These are phyloP conservation scores for Jaapia argillacea DNA, from an alignment of 768 basidiomycete species.

Conservation along the genomic window DNA sequence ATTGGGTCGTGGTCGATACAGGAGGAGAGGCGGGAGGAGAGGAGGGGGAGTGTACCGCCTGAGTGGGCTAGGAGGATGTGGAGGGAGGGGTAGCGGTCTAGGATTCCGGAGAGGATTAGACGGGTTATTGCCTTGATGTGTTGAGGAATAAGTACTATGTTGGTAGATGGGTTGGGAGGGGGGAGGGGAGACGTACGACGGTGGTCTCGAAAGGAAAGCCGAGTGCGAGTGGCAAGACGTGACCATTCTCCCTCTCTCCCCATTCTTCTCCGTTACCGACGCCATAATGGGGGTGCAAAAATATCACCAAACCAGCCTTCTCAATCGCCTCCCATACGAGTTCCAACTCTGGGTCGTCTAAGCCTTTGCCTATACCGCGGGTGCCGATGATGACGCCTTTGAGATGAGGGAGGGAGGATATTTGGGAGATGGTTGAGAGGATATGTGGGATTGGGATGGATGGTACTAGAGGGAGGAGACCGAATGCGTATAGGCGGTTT, in stretches of 20 bases:
- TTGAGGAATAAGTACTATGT: background rate
- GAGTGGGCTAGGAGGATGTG: conserved; percentile 80
- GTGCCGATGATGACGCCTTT: conserved; percentile 79
- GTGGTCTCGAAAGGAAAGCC: conserved; percentile 92
- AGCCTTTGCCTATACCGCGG: conserved; percentile 62
- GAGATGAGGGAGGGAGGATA: conserved; percentile 54
- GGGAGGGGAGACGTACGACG: conserved; percentile 40
- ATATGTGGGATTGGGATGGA: conserved; percentile 44
- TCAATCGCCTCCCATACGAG: conserved; percentile 78
- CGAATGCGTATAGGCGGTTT: conserved; percentile 75
- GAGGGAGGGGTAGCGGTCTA: conserved; percentile 71
- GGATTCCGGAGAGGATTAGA: conserved; percentile 69
- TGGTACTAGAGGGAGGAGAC: conserved; percentile 74
- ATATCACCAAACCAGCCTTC: conserved; percentile 59
- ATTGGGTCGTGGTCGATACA: conserved; percentile 82
- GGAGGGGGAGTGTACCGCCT: conserved; percentile 73
- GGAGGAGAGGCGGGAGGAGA: conserved; percentile 77
- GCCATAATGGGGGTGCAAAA: conserved; percentile 84
- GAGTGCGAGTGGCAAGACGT: conserved; percentile 77
- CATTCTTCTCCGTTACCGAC: conserved; percentile 56
- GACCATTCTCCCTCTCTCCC: conserved; percentile 73
- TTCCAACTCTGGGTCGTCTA: conserved; percentile 73
- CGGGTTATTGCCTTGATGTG: conserved; percentile 60
- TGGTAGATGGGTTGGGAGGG: background rate
- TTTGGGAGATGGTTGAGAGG: conserved; percentile 56